Base-by-base conservation (phyloP, 2,329 filamentous ascomycete species). In the Didymella glomerata region DNA sequence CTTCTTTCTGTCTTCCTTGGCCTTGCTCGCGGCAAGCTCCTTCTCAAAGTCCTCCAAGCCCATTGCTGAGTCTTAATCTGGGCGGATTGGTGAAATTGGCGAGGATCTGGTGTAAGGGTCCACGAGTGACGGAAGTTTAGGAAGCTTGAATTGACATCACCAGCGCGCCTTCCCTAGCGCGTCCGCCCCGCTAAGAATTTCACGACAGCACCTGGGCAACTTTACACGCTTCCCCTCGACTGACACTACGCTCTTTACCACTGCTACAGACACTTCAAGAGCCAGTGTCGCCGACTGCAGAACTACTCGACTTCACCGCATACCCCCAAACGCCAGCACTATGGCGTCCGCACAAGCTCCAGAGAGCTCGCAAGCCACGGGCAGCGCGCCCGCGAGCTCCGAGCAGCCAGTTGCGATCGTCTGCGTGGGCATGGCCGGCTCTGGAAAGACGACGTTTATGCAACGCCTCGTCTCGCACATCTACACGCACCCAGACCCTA, bases 371-470 rank as follows among this genome's bases (percentile, higher is more conserved):
- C 44, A 54, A 27, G 42, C 42, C 28, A 27, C 51, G 20, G 51
- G 50, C 41, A 13, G 48, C 22, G 47, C 40, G 30, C 16, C 47
- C 20, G 52, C 48, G 41, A 51, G 57, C 38, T 59, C 67, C 3
- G 51, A 65, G 27, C 48, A 66, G 2, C 91, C 92, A 40, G 88
- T 92, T 45, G 87, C 91, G 62, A 89, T 99, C 60, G 93, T 98
- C 71, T 97, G 93, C 78, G 89, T 99, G 48, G 95, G 95, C 83
- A 98, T 98, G 94, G 95, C 95, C 71, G 94, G 95, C 70, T 96
- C 93, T 16, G 95, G 95, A 72, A 99, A 99, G 83, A 99, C 95
- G n/a, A 99, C 96, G 0, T 99, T 99, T 76, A 98, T 99, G 94
- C 94, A 98, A 77, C 88, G 95, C 72, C 95, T 99, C 72, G 97